phyloP scores from a whole-genome alignment of 345 rosid genomes.

The Syzygium grande region DNA sequence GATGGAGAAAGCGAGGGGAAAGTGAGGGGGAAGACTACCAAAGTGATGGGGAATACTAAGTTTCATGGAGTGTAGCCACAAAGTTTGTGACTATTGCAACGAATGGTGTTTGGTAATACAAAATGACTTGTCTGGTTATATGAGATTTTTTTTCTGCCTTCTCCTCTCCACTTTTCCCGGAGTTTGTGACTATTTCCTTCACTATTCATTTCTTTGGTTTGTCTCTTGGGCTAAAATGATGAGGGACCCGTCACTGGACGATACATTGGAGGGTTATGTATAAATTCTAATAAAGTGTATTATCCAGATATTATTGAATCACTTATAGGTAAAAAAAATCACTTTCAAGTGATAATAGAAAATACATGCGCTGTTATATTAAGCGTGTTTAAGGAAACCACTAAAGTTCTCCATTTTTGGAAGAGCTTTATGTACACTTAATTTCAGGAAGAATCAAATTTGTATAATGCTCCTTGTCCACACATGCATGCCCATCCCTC shows the following conservation, averaged over 20 bases:
- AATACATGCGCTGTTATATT: background rate
- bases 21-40: background rate
- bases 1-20: background rate
- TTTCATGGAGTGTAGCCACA: background rate
- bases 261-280: background rate
- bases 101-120: background rate
- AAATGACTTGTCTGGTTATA: background rate
- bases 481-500: background rate
- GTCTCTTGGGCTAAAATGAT: background rate
- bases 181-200: background rate
- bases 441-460: background rate
- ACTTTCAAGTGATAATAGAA: background rate
- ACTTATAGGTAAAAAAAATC: background rate
- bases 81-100: background rate
- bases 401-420: background rate
- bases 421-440: background rate
- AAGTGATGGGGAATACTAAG: background rate
- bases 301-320: background rate
- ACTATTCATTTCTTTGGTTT: background rate
- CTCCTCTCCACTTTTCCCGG: background rate
- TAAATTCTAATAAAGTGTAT: background rate
- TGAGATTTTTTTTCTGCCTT: background rate
- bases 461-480: background rate
- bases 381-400: background rate
- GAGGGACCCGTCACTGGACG: background rate